Conservation (phyloP, 2,329 filamentous ascomycete species). For the Nemania diffusa region DNA sequence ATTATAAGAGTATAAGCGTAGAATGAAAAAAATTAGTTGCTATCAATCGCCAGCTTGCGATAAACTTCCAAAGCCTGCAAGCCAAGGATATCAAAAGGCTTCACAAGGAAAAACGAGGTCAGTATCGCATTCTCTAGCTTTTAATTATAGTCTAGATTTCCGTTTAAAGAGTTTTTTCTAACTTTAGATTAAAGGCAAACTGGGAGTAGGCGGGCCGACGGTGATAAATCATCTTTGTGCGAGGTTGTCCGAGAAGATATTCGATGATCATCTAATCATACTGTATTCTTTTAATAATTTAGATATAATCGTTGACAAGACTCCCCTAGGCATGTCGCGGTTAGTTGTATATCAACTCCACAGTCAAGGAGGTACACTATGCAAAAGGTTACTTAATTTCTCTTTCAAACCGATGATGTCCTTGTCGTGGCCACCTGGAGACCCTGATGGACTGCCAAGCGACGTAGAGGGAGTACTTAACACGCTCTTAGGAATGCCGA, state of each 20-base stretch:
- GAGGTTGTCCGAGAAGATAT: conserved; percentile 13
- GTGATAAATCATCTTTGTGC: conserved; percentile 39
- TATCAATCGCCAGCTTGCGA: not conserved
- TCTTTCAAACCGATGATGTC: conserved; percentile 2
- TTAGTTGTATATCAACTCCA: conserved; percentile 40
- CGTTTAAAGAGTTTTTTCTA: not conserved
- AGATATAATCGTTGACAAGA: conserved; percentile 38
- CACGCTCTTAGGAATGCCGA: not conserved
- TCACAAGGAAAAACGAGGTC: conserved; percentile 11
- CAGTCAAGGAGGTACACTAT: conserved; percentile 10
- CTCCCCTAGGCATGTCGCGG: conserved; percentile 37
- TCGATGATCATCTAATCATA: conserved; percentile 28
- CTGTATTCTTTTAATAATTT: conserved; percentile 42
- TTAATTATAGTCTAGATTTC: not conserved
- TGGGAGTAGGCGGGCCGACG: conserved; percentile 45
- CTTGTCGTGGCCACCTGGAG: conserved; percentile 34
- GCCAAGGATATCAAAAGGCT: not conserved
- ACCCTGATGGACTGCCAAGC: not conserved
- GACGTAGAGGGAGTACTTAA: conserved; percentile 10
- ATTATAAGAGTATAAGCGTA: conserved; percentile 5
- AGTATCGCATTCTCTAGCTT: not conserved
- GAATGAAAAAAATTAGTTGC: not conserved
- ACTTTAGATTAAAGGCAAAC: conserved; percentile 48
- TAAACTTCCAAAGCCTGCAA: not conserved
- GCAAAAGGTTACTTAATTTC: not conserved